phyloP scores from a whole-genome alignment of 768 basidiomycete genomes.

The Lactifluus piperatus region DNA sequence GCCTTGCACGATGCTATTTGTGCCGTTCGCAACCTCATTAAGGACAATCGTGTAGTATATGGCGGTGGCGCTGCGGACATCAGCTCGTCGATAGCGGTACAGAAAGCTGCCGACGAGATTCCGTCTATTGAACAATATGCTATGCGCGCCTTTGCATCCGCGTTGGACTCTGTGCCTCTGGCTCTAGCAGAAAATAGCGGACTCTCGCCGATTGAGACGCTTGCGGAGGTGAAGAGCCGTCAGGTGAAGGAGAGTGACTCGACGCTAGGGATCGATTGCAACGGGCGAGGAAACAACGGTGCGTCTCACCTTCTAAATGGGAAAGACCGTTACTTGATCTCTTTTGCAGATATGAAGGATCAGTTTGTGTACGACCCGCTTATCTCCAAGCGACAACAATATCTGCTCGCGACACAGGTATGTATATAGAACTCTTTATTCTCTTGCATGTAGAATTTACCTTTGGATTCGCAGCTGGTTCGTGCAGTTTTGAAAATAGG shows the following conservation, averaged over 20 bases:
- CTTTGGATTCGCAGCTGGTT: constrained; percentile 45
- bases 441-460: neutral
- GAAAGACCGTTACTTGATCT: neutral
- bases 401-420: constrained; percentile 92
- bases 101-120: constrained; percentile 95
- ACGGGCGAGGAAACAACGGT: constrained; percentile 82
- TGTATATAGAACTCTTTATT: constrained; percentile 21
- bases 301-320: constrained; percentile 20
- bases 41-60: constrained; percentile 95
- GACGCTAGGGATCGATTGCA: constrained; percentile 87
- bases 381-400: constrained; percentile 96
- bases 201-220: constrained; percentile 89
- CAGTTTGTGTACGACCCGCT: constrained; percentile 96
- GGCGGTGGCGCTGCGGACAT: constrained; percentile 98
- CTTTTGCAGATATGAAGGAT: constrained; percentile 80
- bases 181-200: constrained; percentile 98
- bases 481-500: constrained; percentile 85
- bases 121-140: constrained; percentile 98
- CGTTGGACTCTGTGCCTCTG: constrained; percentile 89
- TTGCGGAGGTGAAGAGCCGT: constrained; percentile 90
- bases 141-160: constrained; percentile 97
- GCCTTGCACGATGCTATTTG: constrained; percentile 97
- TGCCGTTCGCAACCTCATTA: constrained; percentile 89
- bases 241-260: constrained; percentile 85
- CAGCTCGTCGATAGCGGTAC: constrained; percentile 85